Base-by-base conservation (phyloP, 148 eudicot species). In the Camellia japonica region DNA sequence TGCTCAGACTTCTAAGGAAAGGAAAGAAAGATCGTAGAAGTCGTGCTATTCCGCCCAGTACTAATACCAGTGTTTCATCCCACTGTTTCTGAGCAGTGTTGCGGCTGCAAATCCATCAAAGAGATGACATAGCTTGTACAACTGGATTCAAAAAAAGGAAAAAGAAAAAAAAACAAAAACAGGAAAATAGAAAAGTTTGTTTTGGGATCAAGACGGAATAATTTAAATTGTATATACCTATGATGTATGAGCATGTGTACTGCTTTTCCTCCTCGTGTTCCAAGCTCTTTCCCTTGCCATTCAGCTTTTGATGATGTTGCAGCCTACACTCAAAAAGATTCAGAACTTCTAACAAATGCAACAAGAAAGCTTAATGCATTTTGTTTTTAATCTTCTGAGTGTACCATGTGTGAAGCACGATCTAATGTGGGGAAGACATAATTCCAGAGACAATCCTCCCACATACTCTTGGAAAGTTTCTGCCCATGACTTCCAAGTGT, bases 221-320 rank as follows among this genome's bases (percentile, higher is more conserved):
- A 68, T 51, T 19, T 16, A 60, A 41, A 23, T 23, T 55, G 59
- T 6, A 43, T n/a, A 52, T 73, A 93, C 99, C 99, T 96, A 77
- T 96, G 99, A 89, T 96, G 99, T 86, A 96, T 93, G 79, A 96
- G 99, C 99, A 96, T 96, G 86, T 96, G 99, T 70, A 96, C 97
- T 74, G 99, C 91, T 89, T 96, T 96, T 81, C 99, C 99, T 81
- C 91, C 96, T 73, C 97, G 90, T 56, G 95, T 94, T 79, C 99
- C 99, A 78, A 96, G 97, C 84, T 96, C 99, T 91, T 92, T 96
- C 15, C 99, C 99, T 68, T 92, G 93, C 98, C 98, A 96, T 82
- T 96, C 99, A 87, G 90, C 98, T 83, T 88, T 96, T 73, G 99
- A 96, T 75, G 99, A 96, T 43, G 97, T 96, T 82, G 99, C 99